Percentiles rank a stretch among this genome's conserved stretches.
Evolutionary conservation across 2,329 filamentous ascomycete species (phyloP).

Genomic region (Aquanectria penicillioides): DNA sequence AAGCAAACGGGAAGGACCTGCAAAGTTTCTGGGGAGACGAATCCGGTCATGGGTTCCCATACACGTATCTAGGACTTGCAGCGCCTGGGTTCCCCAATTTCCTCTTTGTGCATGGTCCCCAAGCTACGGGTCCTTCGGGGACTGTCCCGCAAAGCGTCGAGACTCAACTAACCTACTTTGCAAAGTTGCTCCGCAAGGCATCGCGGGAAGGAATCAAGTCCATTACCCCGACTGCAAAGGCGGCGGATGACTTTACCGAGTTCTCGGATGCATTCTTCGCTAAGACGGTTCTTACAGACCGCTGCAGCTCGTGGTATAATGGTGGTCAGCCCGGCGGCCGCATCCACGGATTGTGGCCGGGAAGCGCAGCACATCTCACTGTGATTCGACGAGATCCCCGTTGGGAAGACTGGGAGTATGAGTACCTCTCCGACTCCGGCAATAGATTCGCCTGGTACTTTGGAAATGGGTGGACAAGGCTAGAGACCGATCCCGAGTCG

Average conservation of each 20-base stretch:
- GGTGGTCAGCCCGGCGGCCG: slow-evolving; percentile 69
- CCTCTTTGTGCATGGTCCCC: slow-evolving; percentile 70
- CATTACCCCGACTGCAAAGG: slow-evolving; percentile 65
- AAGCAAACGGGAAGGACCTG: slow-evolving; percentile 63
- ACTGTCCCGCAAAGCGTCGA: slow-evolving; percentile 76
- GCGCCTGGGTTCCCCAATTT: slow-evolving; percentile 75
- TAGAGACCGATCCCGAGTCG: slow-evolving; percentile 63
- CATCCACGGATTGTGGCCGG: slow-evolving; percentile 77
- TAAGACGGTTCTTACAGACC: slow-evolving; percentile 65
- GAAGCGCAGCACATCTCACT: slow-evolving; percentile 71
- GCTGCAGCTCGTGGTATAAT: slow-evolving; percentile 79
- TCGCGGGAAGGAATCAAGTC: slow-evolving; percentile 72
- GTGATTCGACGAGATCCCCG: slow-evolving; percentile 64
- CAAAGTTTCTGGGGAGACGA: slow-evolving; percentile 65
- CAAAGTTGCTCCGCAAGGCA: slow-evolving; percentile 74
- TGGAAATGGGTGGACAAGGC: slow-evolving; percentile 72
- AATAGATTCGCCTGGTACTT: slow-evolving; percentile 71
- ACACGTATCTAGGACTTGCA: slow-evolving; percentile 72
- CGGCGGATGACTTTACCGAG: slow-evolving; percentile 71
- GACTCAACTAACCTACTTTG: slow-evolving; percentile 71
- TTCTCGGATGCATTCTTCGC: slow-evolving; percentile 67
- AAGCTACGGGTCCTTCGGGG: slow-evolving; percentile 68
- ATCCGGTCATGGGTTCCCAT: slow-evolving; percentile 69
- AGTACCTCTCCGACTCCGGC: slow-evolving; percentile 54
- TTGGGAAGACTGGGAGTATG: slow-evolving; percentile 66